Percentiles rank a stretch among this genome's conserved stretches.
phyloP scores from a whole-genome alignment of 129 eudicot genomes.

The Flaveria bidentis region DNA sequence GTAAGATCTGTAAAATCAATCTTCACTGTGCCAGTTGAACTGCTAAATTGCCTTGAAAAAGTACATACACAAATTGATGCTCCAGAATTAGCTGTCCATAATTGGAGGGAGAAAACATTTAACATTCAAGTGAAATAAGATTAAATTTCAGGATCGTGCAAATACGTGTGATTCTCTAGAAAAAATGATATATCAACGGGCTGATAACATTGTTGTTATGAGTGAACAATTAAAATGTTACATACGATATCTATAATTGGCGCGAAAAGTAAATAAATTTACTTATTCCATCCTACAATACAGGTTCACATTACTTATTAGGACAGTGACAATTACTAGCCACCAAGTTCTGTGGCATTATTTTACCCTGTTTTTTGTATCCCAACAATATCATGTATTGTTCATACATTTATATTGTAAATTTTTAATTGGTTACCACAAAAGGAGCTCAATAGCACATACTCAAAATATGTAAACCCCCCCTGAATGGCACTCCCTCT shows the following conservation, averaged over 20 bases:
- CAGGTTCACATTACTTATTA: not conserved
- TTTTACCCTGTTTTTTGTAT: not conserved
- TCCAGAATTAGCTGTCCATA: constrained; percentile 43
- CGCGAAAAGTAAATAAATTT: not conserved
- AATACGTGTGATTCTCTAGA: not conserved
- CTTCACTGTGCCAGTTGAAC: constrained; percentile 44
- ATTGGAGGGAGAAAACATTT: constrained; percentile 3
- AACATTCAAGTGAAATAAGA: constrained; percentile 7
- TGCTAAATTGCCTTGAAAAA: constrained; percentile 48
- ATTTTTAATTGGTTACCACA: not conserved
- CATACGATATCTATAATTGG: not conserved
- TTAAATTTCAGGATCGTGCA: not conserved
- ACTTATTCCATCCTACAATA: constrained; percentile 2
- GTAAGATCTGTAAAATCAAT: constrained; percentile 93
- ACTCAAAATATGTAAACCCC: not conserved
- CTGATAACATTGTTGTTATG: not conserved
- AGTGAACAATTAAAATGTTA: not conserved
- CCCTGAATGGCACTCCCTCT: not conserved
- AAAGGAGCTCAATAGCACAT: not conserved
- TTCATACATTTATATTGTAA: not conserved
- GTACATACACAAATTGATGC: constrained; percentile 28
- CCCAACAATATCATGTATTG: constrained; percentile 18
- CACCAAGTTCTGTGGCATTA: not conserved
- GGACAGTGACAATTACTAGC: not conserved
- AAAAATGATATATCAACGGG: not conserved